Evolutionary conservation across 257 asterid species (phyloP), one percentile per base, ranked within the genome.

Genomic region (Osmanthus fragrans): DNA sequence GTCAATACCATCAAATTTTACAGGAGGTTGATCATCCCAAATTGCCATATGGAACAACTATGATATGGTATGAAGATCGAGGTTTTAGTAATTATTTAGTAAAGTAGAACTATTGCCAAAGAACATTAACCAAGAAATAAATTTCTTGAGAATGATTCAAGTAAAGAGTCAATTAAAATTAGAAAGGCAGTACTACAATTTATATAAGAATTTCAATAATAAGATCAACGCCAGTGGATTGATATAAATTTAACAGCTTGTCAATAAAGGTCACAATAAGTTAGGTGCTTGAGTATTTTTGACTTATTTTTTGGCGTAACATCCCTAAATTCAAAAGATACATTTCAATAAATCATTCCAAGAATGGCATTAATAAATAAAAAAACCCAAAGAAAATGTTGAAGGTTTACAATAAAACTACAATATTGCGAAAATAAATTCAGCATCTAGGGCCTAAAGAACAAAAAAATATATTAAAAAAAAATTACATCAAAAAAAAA

Each of bases 331-430:
- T 47, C 54, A 11, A 23, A 47, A 54, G 16, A 72, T 45, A 56
- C 19, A 36, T 23, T 79, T 73, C 73, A 23, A 7, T 58, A 21
- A 58, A 58, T 60, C 42, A 72, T 75, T 72, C 69, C n/a, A 4
- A 3, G n/a, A 47, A 47, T 15, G 56, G 71, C 7, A 36, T 32
- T 23, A 30, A 32, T 63, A 23, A 5, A 36, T 0, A 73, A 42
- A 47, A 70, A 63, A 63, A 33, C 42, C 80, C 80, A 76, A 37
- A 76, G 33, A 64, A 76, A 58, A 72, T 21, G 27, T 70, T 30
- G 56, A 39, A 79, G 70, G 68, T 30, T 67, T 29, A 65, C 9
- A 71, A 2, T 33, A 23, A 75, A 68, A 66, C 70, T 74, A 79
- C 27, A 45, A 70, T 77, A 3, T 58, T 21, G 13, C 12, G 8